phyloP scores from a whole-genome alignment of 1,139 yeast species.

The Kodamaea ohmeri region DNA sequence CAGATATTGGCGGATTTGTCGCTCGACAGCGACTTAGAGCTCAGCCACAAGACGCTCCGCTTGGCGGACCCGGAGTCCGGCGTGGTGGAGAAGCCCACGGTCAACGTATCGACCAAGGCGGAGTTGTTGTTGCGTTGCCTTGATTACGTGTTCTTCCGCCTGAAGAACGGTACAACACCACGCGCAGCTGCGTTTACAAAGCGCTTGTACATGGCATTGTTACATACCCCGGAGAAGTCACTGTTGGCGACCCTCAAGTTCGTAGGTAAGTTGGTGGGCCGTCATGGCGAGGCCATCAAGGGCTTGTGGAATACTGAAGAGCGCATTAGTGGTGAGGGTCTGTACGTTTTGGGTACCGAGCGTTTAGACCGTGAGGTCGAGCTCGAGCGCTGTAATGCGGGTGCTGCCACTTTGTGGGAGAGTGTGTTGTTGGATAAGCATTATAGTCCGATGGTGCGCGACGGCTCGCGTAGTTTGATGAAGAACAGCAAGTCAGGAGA shows the following conservation, averaged over 20 bases:
- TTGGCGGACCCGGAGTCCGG: conserved; percentile 68
- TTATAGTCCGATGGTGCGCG: conserved; percentile 74
- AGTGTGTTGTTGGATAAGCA: conserved; percentile 73
- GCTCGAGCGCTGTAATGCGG: conserved; percentile 76
- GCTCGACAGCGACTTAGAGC: conserved; percentile 80
- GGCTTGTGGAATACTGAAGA: conserved; percentile 88
- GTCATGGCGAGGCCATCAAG: conserved; percentile 62
- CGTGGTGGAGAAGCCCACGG: conserved; percentile 55
- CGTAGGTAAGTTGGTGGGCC: conserved; percentile 67
- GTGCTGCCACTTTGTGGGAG: conserved; percentile 91
- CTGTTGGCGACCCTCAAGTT: conserved; percentile 74
- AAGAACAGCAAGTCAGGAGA: conserved; percentile 32
- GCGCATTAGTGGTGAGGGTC: conserved; percentile 60
- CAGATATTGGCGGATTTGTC: conserved; percentile 63
- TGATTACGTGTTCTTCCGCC: conserved; percentile 77
- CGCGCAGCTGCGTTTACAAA: conserved; percentile 85
- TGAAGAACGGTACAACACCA: conserved; percentile 65
- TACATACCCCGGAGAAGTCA: conserved; percentile 87
- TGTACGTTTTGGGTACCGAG: conserved; percentile 70
- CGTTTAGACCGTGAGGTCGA: conserved; percentile 48
- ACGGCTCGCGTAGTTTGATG: conserved; percentile 44
- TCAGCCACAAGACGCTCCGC: conserved; percentile 75
- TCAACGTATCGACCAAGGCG: conserved; percentile 84
- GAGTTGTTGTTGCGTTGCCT: conserved; percentile 76
- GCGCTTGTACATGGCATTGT: conserved; percentile 60